Conservation (phyloP, 345 rosid species). For the Sisymbrium irio region DNA sequence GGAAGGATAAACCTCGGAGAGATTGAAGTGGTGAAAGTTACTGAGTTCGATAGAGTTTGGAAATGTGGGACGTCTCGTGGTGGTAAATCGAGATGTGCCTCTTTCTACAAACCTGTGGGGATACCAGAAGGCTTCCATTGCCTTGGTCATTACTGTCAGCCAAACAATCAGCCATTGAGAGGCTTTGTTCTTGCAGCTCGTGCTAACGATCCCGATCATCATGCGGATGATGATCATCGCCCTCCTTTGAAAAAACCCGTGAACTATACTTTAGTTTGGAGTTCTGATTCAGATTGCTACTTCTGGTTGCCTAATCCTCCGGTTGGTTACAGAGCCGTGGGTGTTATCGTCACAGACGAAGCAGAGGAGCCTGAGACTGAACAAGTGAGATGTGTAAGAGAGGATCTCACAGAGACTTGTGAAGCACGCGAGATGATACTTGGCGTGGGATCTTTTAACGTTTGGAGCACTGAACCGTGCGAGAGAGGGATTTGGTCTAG, state of each 20-base stretch:
- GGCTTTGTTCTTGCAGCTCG: conserved; percentile 76
- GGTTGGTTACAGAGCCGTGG: conserved; percentile 74
- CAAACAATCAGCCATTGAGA: conserved; percentile 54
- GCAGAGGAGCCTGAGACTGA: conserved; percentile 59
- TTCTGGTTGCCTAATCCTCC: conserved; percentile 91
- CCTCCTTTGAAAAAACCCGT: conserved; percentile 62
- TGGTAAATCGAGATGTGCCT: conserved; percentile 46
- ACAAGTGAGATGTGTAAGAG: conserved; percentile 75
- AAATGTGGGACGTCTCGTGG: conserved; percentile 43
- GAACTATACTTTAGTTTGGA: conserved; percentile 56
- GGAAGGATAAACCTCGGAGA: conserved; percentile 70
- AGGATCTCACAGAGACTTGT: conserved; percentile 74
- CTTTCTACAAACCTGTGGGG: conserved; percentile 68
- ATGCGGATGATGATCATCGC: conserved; percentile 32
- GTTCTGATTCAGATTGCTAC: conserved; percentile 51
- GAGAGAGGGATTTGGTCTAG: conserved; percentile 54
- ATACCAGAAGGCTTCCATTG: conserved; percentile 74
- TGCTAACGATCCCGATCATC: conserved; percentile 28
- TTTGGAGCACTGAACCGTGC: conserved; percentile 68
- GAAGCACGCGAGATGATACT: conserved; percentile 55
- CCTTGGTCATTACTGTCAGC: conserved; percentile 79
- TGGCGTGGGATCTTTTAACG: conserved; percentile 46
- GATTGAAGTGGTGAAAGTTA: conserved; percentile 55
- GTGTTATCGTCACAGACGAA: conserved; percentile 56
- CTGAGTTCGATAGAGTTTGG: conserved; percentile 66